A percentile compares a stretch with the other conserved stretches of the same genome.
These are phyloP conservation scores for Dichotomopilus funicola DNA, from an alignment of 2,329 filamentous ascomycete genomes.

Conservation along the genomic window DNA sequence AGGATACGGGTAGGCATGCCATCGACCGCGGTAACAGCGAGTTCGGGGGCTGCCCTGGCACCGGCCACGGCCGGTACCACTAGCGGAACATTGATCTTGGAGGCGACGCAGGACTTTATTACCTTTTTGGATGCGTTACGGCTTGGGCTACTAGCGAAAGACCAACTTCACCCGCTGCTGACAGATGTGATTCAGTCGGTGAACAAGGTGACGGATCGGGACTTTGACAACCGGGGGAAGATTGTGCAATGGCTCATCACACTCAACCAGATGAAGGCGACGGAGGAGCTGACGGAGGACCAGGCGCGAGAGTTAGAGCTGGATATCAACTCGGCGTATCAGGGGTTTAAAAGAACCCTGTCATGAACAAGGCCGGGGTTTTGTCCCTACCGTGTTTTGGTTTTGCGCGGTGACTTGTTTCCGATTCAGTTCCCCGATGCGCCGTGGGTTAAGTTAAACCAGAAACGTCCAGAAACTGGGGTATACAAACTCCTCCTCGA, in stretches of 20 bases:
- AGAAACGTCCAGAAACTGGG: slow-evolving; percentile 98
- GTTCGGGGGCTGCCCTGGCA: slow-evolving; percentile 38
- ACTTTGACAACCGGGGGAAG: slow-evolving; percentile 93
- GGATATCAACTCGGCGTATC: slow-evolving; percentile 90
- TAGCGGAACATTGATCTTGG: slow-evolving; percentile 65
- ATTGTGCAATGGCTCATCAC: slow-evolving; percentile 98
- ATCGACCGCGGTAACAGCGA: slow-evolving; percentile 64
- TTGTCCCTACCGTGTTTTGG: background rate
- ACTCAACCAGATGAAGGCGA: slow-evolving; percentile 95
- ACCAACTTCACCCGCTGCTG: slow-evolving; percentile 89
- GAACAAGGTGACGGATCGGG: slow-evolving; percentile 90
- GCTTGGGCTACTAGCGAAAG: slow-evolving; percentile 86
- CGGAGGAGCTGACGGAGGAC: slow-evolving; percentile 80
- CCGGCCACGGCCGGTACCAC: slow-evolving; percentile 40
- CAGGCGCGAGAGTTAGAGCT: slow-evolving; percentile 84
- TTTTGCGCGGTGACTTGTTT: background rate
- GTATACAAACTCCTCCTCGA: slow-evolving; percentile 98
- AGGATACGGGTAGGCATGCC: slow-evolving; percentile 88
- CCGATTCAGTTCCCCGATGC: background rate
- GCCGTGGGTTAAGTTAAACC: slow-evolving; percentile 36
- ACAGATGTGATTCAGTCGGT: slow-evolving; percentile 96
- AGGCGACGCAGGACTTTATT: slow-evolving; percentile 97
- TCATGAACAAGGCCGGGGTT: slow-evolving; percentile 33
- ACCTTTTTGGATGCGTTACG: slow-evolving; percentile 94
- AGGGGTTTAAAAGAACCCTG: slow-evolving; percentile 82